Evolutionary conservation across 495 filamentous ascomycete genomes (phyloP).

Genomic region (Penicillium parvum): DNA sequence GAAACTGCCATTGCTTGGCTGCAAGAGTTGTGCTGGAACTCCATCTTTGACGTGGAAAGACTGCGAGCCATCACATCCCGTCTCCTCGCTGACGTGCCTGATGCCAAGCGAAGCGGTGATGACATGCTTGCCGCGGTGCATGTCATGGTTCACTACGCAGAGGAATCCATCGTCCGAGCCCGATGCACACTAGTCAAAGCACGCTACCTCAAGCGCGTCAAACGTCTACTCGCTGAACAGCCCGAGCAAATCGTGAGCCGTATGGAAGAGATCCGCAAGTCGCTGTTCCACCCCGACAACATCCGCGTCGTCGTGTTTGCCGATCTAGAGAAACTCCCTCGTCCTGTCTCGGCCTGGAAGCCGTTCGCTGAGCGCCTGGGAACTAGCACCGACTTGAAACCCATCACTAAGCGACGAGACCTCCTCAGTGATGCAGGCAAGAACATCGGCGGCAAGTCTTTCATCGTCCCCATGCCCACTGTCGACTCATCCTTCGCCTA

Average conservation of each 20-base stretch:
- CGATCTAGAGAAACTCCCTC: slow-evolving; percentile 67
- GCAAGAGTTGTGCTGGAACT: slow-evolving; percentile 77
- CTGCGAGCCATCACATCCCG: slow-evolving; percentile 81
- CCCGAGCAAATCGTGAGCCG: slow-evolving; percentile 66
- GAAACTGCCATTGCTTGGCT: slow-evolving; percentile 78
- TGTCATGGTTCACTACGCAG: slow-evolving; percentile 70
- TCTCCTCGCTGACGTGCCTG: slow-evolving; percentile 87
- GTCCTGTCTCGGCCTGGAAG: slow-evolving; percentile 85
- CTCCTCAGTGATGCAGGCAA: slow-evolving; percentile 68
- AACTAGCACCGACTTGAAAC: slow-evolving; percentile 44
- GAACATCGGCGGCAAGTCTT: slow-evolving; percentile 65
- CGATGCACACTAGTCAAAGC: slow-evolving; percentile 82
- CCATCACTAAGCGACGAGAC: slow-evolving; percentile 54
- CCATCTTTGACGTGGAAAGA: slow-evolving; percentile 77
- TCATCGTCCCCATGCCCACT: slow-evolving; percentile 84
- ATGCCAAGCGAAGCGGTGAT: slow-evolving; percentile 83
- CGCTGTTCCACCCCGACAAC: slow-evolving; percentile 76
- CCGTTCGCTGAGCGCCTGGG: slow-evolving; percentile 51
- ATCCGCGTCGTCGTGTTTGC: slow-evolving; percentile 79
- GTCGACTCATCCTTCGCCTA: slow-evolving; percentile 90
- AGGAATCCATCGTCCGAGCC: slow-evolving; percentile 69
- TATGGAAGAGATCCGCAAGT: slow-evolving; percentile 69
- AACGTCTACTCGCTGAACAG: slow-evolving; percentile 65
- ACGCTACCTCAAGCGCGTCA: slow-evolving; percentile 80
- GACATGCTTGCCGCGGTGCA: slow-evolving; percentile 66